Evolutionary conservation across 208 protist genomes (phyloP), one percentile per base, ranked within the genome.

Genomic region (Tritrichomonas musculus): DNA sequence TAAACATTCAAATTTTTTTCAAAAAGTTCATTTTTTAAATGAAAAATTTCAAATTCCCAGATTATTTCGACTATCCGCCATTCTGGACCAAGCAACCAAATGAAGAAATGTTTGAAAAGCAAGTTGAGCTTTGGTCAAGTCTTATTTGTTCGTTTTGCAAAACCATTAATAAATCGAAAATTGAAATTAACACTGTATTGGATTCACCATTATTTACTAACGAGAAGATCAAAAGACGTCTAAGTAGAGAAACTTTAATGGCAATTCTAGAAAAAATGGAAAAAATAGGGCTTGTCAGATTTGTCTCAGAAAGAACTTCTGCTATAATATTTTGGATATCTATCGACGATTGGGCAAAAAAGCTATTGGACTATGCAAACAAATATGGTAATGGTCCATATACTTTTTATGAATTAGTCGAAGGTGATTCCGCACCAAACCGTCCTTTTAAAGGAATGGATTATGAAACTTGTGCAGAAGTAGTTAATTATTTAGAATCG

Each of bases 71-170:
- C 20, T 88, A 88, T 57, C 77, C 77, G 14, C 77, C 77, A n/a
- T 88, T 88, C 27, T 88, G 77, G 77, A 88, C 77, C 5, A 3
- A 44, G 2, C 77, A 88, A 17, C 25, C 77, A 39, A 57, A 88
- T 30, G 30, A 4, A 25, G n/a, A 88, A 36, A 57, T 20, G 1
- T 2, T 8, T 2, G 27, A 88, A 60, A 53, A 36, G 47, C 77
- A 88, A 47, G 4, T 53, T 11, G 44, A 88, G 8, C 47, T 88
- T n/a, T 88, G 77, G 77, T 5, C 27, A n/a, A 88, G 36, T 88
- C 39, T 88, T 14, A 88, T 88, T 88, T 88, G 77, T 47, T 41
- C 77, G 8, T 88, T 57, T 47, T 47, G 47, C 9, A 88, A 88
- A 49, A 14, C 9, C 57, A 25, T 57, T 17, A 88, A 88, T 11